Percentiles rank a stretch among this genome's conserved stretches.
phyloP scores from a whole-genome alignment of 495 filamentous ascomycete species.

The Baudoinia panamericana region DNA sequence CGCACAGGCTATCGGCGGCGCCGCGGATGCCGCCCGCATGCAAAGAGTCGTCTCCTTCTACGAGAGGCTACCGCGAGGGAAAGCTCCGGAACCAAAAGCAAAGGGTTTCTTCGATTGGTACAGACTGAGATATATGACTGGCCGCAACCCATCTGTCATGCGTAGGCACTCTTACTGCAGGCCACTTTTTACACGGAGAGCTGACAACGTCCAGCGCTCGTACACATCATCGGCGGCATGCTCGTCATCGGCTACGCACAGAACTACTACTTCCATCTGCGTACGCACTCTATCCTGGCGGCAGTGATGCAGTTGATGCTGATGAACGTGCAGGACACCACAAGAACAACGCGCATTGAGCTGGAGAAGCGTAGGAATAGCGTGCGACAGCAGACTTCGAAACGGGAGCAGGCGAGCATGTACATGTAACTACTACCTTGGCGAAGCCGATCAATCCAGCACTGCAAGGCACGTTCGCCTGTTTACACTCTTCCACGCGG shows the following conservation, averaged over 20 bases:
- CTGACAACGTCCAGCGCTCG: conserved; percentile 73
- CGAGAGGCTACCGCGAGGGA: conserved; percentile 83
- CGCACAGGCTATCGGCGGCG: conserved; percentile 69
- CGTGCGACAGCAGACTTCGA: too few species aligned
- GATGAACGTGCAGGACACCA: conserved; percentile 63
- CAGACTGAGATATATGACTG: conserved; percentile 76
- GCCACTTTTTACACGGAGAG: neutral
- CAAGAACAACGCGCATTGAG: conserved; percentile 97
- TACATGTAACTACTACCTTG: too few species aligned
- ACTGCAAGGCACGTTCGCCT: too few species aligned
- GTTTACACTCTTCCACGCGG: too few species aligned
- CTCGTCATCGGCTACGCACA: conserved; percentile 77
- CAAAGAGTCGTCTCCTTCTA: conserved; percentile 95
- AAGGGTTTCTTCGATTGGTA: conserved; percentile 75
- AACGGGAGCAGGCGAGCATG: too few species aligned
- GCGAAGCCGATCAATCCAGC: too few species aligned
- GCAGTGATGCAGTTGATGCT: conserved; percentile 19
- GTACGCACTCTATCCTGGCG: conserved; percentile 43
- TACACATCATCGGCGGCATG: conserved; percentile 68
- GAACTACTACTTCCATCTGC: conserved; percentile 99
- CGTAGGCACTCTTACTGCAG: conserved; percentile 51
- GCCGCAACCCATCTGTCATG: conserved; percentile 71
- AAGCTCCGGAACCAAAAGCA: conserved; percentile 64
- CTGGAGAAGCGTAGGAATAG: too few species aligned
- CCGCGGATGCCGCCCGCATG: conserved; percentile 91